Base-by-base conservation (phyloP, 2,329 filamentous ascomycete species). In the Pseudogymnoascus sp. region DNA sequence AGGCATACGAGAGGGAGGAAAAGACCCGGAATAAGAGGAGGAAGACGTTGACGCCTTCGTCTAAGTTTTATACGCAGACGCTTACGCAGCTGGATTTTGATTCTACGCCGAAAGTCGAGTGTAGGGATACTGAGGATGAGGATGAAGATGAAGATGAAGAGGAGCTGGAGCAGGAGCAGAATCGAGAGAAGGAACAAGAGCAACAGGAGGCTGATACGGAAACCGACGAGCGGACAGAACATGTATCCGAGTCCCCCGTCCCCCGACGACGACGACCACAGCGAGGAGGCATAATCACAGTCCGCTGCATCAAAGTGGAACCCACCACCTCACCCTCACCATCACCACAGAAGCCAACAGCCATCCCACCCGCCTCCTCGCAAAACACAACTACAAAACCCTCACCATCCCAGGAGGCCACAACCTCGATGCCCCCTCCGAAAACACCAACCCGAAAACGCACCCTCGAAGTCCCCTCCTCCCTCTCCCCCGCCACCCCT, bases 1-100 rank as follows among this genome's bases (percentile, higher is more conserved):
- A 57, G 7, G 40, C 37, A 45, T 45, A 62, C 61, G 61, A 62
- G 40, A 54, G 42, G 37, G 40, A 62, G 16, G 61, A 59, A 26
- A 10, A 60, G 61, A 31, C 21, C 4, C 5, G 45, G 10, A 34
- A 37, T 10, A 62, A 45, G 23, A 62, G 45, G 61, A 39, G 61
- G 26, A 47, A 37, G 26, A 47, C 39, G 18, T 39, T 45, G 39
- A 59, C 31, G 21, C 36, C 29, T 16, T 34, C 36, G 40, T 51
- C 36, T 11, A 54, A 34, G 61, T 34, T 51, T 26, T 96, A 69
- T 96, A 96, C 72, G 83, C 83, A 42, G 76, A 80, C 0, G 75
- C 82, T 18, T 97, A 93, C 75, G 74, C 18, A 77, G 78, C 2
- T 93, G 89, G 0, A 78, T 79, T 42, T 39, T 26, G 36, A 61